Base-by-base conservation (phyloP, 2,329 filamentous ascomycete genomes). In the Shiraia bambusicola region DNA sequence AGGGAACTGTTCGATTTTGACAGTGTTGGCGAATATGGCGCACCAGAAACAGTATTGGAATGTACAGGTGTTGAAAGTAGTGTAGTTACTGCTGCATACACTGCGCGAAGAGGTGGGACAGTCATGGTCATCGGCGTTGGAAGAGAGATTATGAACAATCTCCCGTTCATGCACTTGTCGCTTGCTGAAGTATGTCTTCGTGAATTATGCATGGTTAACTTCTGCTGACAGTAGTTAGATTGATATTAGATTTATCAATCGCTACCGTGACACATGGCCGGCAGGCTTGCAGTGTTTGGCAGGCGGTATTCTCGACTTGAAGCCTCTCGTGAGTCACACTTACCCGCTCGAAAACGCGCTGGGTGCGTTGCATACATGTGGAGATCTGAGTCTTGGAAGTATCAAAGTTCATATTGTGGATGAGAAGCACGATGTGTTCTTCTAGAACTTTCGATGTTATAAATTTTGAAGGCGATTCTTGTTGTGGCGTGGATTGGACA, bases 211-310 rank as follows among this genome's bases (percentile, higher is more conserved):
- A 28, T 13, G n/a, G 9, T 7, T 1, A 8, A 6, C 2, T 11
- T 38, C 17, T 38, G 7, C 10, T 19, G 4, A 11, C 13, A 1
- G 3, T 4, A 16, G 6, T 37, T 49, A 82, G 78, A 84, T 87
- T 49, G 75, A 86, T 52, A 70, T 87, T 17, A 79, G 77, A 27
- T 87, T 87, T 67, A 87, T 86, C 59, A 86, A 87, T 62, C 74
- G 84, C 6, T 87, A 87, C 59, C 73, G 77, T 28, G 82, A 87
- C 56, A 86, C 83, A 0, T 87, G 84, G 83, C 83, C 83, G 0
- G 76, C 78, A 0, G 84, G 80, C 0, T 83, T 87, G 25, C 72
- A 78, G 6, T 80, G 78, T 34, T 58, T 87, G 19, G 75, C 73
- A 28, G 79, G 81, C 3, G 78, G 77, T 0, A 72, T 86, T 1